These are phyloP conservation scores for Phaeomoniella chlamydospora DNA, from an alignment of 2,329 filamentous ascomycete species.

Conservation along the genomic window DNA sequence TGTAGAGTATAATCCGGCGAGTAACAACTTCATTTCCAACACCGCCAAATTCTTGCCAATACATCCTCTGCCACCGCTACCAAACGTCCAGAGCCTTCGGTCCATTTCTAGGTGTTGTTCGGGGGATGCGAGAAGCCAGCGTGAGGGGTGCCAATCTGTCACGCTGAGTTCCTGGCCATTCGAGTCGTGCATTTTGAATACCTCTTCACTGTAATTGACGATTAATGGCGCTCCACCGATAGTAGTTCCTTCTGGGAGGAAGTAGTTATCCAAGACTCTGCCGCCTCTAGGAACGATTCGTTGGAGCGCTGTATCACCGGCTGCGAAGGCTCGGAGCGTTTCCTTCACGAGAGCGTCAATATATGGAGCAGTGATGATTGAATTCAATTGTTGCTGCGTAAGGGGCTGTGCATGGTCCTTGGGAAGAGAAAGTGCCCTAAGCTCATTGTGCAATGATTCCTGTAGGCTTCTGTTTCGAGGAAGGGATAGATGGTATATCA, in stretches of 20 bases:
- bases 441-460: neutral
- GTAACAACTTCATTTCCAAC: neutral
- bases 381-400: too few relatives aligned
- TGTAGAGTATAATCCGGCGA: neutral
- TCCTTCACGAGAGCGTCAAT: neutral
- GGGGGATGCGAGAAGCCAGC: neutral
- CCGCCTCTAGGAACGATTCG: neutral
- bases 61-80: neutral
- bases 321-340: neutral
- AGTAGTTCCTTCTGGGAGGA: neutral
- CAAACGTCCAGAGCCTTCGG: neutral
- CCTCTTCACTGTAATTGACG: neutral
- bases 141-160: neutral
- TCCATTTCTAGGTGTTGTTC: neutral
- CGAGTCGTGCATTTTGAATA: neutral
- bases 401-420: neutral
- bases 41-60: neutral
- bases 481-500: slow-evolving; percentile 34
- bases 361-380: too few relatives aligned
- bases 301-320: neutral
- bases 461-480: neutral
- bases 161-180: neutral
- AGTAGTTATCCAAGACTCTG: neutral
- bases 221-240: too few relatives aligned
- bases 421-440: neutral